Percentiles rank a stretch among this genome's conserved stretches.
These are phyloP conservation scores for Vanilla planifolia DNA, from an alignment of 106 monocot species.

Conservation along the genomic window DNA sequence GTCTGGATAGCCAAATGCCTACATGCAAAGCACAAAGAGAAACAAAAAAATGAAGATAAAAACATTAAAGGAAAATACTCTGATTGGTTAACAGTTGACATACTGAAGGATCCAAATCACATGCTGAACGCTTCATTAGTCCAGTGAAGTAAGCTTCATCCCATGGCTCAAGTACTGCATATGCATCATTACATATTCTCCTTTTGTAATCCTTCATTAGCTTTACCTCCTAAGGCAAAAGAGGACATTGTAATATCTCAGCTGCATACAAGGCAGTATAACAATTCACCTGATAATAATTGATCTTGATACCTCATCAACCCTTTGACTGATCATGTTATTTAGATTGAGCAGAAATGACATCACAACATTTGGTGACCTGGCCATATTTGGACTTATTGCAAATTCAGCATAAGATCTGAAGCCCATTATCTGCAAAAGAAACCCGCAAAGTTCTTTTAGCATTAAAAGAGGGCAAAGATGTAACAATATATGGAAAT, in stretches of 20 bases:
- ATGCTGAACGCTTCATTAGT: constrained; percentile 68
- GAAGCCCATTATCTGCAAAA: constrained; percentile 74
- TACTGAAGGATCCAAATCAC: constrained; percentile 62
- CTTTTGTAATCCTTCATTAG: constrained; percentile 62
- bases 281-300: neutral
- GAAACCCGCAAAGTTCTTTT: no score
- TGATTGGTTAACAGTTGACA: constrained; percentile 1
- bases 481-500: no score
- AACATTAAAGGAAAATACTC: neutral
- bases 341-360: constrained; percentile 63
- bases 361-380: constrained; percentile 59
- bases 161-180: constrained; percentile 67
- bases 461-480: no score
- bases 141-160: constrained; percentile 81
- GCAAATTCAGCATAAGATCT: constrained; percentile 89
- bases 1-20: no score
- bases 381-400: constrained; percentile 74
- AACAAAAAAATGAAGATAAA: neutral
- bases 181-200: constrained; percentile 33
- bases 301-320: constrained; percentile 55
- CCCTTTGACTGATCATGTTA: constrained; percentile 45
- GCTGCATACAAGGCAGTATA: neutral
- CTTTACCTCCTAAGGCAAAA: constrained; percentile 51
- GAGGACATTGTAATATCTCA: neutral
- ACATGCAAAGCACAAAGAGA: no score